Conservation (phyloP, 2,329 filamentous ascomycete species). For the Zymoseptoria brevis region DNA sequence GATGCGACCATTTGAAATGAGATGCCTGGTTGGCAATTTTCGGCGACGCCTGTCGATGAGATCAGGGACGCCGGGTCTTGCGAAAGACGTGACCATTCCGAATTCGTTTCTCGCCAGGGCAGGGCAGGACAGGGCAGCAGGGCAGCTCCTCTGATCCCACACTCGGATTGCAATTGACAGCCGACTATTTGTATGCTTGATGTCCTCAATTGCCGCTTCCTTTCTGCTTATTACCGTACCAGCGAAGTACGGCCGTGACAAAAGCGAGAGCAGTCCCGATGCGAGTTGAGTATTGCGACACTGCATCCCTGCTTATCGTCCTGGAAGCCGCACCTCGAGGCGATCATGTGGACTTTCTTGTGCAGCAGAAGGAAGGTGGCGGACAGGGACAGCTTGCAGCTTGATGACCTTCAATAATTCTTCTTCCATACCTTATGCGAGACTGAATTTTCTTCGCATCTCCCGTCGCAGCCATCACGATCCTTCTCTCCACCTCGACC, state of each 20-base stretch:
- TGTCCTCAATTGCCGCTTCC: neutral
- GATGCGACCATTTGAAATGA: no score
- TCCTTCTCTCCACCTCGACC: neutral
- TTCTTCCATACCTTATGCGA: neutral
- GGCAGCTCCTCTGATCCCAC: no score
- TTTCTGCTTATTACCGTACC: neutral
- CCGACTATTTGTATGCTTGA: no score
- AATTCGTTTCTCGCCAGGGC: no score
- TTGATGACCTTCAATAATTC: neutral
- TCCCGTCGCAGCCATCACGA: neutral
- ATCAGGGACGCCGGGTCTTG: no score
- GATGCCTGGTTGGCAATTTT: no score
- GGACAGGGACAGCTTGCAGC: no score
- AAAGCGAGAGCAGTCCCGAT: neutral
- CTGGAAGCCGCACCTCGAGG: neutral
- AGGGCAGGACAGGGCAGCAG: no score
- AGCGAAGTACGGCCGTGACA: neutral
- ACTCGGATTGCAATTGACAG: no score
- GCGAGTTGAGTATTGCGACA: neutral
- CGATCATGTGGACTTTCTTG: neutral
- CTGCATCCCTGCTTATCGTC: neutral
- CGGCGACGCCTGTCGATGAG: no score
- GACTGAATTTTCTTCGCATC: neutral
- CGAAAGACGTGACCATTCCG: no score
- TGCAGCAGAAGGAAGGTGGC: neutral